phyloP scores from a whole-genome alignment of 2,329 filamentous ascomycete species.

The Sporothrix pallida region DNA sequence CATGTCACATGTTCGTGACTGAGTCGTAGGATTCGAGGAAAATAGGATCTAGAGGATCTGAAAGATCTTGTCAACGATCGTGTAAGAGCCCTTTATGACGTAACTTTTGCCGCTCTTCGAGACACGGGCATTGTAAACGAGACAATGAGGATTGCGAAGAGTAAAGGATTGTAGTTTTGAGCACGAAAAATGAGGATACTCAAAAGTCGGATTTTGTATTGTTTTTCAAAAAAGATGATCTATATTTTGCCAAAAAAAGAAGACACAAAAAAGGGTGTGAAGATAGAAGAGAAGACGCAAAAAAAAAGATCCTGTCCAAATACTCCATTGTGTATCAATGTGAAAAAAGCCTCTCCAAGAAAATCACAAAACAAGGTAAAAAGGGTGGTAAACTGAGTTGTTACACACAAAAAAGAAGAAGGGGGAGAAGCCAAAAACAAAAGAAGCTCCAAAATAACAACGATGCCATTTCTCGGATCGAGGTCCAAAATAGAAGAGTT shows the following conservation, averaged over 20 bases:
- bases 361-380: background rate
- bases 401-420: conserved; percentile 8
- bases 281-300: background rate
- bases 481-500: background rate
- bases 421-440: background rate
- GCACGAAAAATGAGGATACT: background rate
- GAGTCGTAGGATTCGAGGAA: background rate
- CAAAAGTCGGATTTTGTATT: conserved; percentile 22
- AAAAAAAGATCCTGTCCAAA: background rate
- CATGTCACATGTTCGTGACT: background rate
- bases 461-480: conserved; percentile 3
- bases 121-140: background rate
- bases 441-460: background rate
- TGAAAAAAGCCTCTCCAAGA: background rate
- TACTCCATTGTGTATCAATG: conserved; percentile 22
- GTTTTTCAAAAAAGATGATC: conserved; percentile 16
- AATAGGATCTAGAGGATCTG: no score
- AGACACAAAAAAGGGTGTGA: background rate
- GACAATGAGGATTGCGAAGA: no score
- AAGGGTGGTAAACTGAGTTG: background rate
- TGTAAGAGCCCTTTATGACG: background rate
- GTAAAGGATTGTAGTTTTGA: background rate
- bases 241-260: conserved; percentile 17
- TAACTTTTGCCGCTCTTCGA: background rate
- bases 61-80: background rate